phyloP scores from a whole-genome alignment of 345 rosid genomes.

The Hibiscus syriacus region DNA sequence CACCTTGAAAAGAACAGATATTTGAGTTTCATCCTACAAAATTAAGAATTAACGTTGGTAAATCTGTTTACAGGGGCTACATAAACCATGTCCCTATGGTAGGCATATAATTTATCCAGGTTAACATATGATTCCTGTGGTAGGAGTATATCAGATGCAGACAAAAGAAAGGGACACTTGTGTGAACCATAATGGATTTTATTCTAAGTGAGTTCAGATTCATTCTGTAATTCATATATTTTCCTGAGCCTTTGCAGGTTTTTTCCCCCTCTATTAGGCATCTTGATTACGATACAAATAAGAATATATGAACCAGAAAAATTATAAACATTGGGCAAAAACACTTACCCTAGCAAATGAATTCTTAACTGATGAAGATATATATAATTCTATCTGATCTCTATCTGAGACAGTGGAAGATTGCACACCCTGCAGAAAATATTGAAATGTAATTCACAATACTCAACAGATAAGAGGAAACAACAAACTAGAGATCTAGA shows the following conservation, averaged over 20 bases:
- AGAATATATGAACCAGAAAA: neutral
- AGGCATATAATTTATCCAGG: neutral
- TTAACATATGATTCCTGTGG: neutral
- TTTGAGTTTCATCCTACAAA: neutral
- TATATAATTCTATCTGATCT: constrained; percentile 79
- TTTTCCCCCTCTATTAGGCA: neutral
- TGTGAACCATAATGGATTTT: neutral
- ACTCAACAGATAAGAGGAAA: neutral
- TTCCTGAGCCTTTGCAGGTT: neutral
- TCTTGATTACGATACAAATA: neutral
- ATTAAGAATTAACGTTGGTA: neutral
- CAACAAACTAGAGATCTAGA: neutral
- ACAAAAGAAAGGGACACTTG: neutral
- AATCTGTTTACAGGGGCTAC: neutral
- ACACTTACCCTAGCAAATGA: constrained; percentile 70
- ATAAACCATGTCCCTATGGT: neutral
- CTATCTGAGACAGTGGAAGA: constrained; percentile 50
- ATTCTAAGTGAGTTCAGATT: neutral
- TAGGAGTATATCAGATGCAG: neutral
- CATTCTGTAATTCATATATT: neutral
- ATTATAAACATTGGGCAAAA: neutral
- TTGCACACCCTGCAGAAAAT: constrained; percentile 55
- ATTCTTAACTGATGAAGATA: constrained; percentile 73
- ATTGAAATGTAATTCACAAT: constrained; percentile 15
- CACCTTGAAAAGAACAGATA: neutral